Conservation (phyloP, 805 yeast species). For the Schwanniomyces yamadae region DNA sequence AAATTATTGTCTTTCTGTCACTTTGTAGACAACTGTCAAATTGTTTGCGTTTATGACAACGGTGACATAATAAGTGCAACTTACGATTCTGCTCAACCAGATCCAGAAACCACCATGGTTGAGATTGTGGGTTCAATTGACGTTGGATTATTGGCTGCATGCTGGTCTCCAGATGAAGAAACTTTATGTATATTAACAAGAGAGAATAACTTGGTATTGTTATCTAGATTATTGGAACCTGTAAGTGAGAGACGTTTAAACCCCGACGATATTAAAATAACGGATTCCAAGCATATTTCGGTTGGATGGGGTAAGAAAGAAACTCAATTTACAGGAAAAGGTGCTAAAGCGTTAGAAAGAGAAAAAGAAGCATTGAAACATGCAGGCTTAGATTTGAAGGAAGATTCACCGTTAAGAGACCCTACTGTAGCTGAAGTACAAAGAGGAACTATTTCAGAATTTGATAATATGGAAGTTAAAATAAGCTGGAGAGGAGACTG, state of each 20-base stretch:
- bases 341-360: slow-evolving; percentile 78
- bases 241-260: slow-evolving; percentile 61
- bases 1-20: slow-evolving; percentile 57
- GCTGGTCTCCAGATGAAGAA: slow-evolving; percentile 93
- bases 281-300: slow-evolving; percentile 77
- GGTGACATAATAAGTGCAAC: slow-evolving; percentile 77
- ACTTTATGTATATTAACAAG: slow-evolving; percentile 66
- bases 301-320: slow-evolving; percentile 99
- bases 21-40: slow-evolving; percentile 65
- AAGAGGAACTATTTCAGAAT: slow-evolving; percentile 56
- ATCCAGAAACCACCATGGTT: slow-evolving; percentile 54
- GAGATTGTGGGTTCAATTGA: slow-evolving; percentile 87
- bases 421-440: slow-evolving; percentile 84
- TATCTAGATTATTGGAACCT: slow-evolving; percentile 79
- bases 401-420: slow-evolving; percentile 63
- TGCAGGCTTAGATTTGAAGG: slow-evolving; percentile 68
- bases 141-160: slow-evolving; percentile 65
- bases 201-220: slow-evolving; percentile 58
- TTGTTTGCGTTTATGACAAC: slow-evolving; percentile 62
- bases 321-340: slow-evolving; percentile 94
- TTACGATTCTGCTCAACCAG: slow-evolving; percentile 48
- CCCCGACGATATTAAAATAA: slow-evolving; percentile 57
- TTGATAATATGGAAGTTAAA: slow-evolving; percentile 48
- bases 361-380: slow-evolving; percentile 53
- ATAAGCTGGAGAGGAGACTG: slow-evolving; percentile 97